These are phyloP conservation scores for Anisodus tanguticus DNA, from an alignment of 257 asterid species.

Conservation along the genomic window DNA sequence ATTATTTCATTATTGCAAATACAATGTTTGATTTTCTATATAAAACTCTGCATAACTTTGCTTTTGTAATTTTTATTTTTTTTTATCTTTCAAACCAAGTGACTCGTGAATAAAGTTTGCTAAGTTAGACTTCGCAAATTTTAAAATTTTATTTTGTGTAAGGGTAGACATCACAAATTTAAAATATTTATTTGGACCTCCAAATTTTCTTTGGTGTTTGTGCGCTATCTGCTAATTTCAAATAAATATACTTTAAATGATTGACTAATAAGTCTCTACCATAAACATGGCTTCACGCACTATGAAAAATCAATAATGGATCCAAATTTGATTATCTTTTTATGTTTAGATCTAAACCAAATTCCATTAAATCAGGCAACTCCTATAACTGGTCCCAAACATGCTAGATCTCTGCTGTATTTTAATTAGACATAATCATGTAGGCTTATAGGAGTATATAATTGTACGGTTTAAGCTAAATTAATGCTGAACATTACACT, in stretches of 20 bases:
- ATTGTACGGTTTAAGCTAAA: background rate
- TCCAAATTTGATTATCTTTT: background rate
- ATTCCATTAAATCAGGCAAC: background rate
- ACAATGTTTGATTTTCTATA: no score
- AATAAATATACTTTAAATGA: background rate
- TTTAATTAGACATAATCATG: constrained; percentile 20
- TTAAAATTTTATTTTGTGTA: no score
- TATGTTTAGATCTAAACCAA: constrained; percentile 8
- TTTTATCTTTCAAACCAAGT: no score
- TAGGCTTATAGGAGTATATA: background rate
- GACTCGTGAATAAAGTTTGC: no score
- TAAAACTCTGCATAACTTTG: no score
- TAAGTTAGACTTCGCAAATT: no score
- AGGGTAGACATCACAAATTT: background rate
- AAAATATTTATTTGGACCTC: background rate
- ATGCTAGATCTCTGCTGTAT: constrained; percentile 9
- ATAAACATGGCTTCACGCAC: constrained; percentile 4
- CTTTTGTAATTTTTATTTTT: no score
- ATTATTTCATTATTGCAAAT: no score
- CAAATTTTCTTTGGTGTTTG: background rate
- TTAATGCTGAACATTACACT: no score
- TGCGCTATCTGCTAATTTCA: background rate
- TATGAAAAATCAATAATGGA: background rate
- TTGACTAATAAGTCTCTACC: constrained; percentile 1
- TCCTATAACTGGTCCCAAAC: background rate